Evolutionary conservation across 352 stramenopile genomes (phyloP).

Genomic region (Pythium rishiriense): DNA sequence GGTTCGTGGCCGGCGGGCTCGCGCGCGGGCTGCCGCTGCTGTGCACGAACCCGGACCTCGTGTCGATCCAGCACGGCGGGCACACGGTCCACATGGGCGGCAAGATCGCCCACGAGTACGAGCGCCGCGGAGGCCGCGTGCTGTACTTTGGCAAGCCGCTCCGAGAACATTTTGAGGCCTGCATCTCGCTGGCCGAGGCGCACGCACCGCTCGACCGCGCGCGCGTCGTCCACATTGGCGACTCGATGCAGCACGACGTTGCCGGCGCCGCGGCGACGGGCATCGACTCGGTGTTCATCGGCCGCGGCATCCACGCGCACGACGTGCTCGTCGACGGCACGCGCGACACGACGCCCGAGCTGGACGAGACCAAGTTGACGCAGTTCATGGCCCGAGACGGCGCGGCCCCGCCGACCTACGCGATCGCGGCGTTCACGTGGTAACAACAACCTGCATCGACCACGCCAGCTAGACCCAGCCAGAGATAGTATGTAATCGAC

Average conservation of each 20-base stretch:
- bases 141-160: conserved; percentile 87
- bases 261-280: conserved; percentile 49
- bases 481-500: too few relatives aligned
- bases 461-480: too few relatives aligned
- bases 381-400: neutral
- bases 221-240: conserved; percentile 54
- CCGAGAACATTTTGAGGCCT: conserved; percentile 74
- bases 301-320: conserved; percentile 52
- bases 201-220: conserved; percentile 27
- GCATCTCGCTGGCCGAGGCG: conserved; percentile 37
- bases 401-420: conserved; percentile 24
- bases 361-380: too few relatives aligned
- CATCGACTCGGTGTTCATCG: conserved; percentile 62
- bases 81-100: conserved; percentile 63
- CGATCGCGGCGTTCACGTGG: conserved; percentile 16
- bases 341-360: conserved; percentile 3
- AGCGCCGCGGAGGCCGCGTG: conserved; percentile 67
- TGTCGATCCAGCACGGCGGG: conserved; percentile 65
- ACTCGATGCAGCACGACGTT: conserved; percentile 72
- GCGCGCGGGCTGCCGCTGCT: conserved; percentile 69
- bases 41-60: conserved; percentile 88
- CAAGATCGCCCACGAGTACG: conserved; percentile 84
- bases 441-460: neutral
- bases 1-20: conserved; percentile 53
- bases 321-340: conserved; percentile 29